Base-by-base conservation (phyloP, 225 moss, liverwort and hornwort genomes). In the Rhytidiadelphus loreus region DNA sequence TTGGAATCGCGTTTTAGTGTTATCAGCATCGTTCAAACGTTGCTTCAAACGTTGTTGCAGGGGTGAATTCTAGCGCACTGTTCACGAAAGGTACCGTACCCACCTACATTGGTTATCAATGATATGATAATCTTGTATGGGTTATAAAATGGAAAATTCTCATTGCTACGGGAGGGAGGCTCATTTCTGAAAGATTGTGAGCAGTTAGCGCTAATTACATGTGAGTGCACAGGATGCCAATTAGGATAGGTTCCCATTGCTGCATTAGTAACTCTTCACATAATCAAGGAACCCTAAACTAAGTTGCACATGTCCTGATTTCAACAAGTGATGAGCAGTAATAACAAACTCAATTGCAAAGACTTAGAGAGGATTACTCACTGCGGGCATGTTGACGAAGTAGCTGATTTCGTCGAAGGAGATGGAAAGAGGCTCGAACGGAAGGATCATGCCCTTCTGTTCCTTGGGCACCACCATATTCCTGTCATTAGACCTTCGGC, bases 381-480 rank as follows among this genome's bases (percentile, higher is more conserved):
- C 88, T 37, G 81, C 63, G 33, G 94, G 94, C 93, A 94, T 93
- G 87, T 93, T 92, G 59, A 94, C 94, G 76, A 83, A 93, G 92
- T 94, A 94, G 62, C 90, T 91, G 83, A 94, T 86, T 22, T 92
- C 88, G n/a, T 94, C 92, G 59, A 93, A 94, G 50, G 94, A 93
- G 80, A 94, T 93, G 53, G 94, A 91, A 63, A 94, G 60, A 32
- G 94, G 92, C 81, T 94, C 85, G 25, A 94, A 94, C 24, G 94
- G 94, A 22, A 94, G 90, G 19, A 94, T 53, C 94, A 94, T 92
- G 85, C 94, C 94, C 77, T 65, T 92, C 64, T n/a, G 61, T 58
- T 80, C 82, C 73, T 29, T 88, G 20, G 92, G 93, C 68, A 92
- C 93, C 85, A 91, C 92, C 80, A 87, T 17, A 11, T 83, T 57